Evolutionary conservation across 768 basidiomycete genomes (phyloP), one percentile per base, ranked within the genome.

Genomic region (Xanthoconium purpureum): DNA sequence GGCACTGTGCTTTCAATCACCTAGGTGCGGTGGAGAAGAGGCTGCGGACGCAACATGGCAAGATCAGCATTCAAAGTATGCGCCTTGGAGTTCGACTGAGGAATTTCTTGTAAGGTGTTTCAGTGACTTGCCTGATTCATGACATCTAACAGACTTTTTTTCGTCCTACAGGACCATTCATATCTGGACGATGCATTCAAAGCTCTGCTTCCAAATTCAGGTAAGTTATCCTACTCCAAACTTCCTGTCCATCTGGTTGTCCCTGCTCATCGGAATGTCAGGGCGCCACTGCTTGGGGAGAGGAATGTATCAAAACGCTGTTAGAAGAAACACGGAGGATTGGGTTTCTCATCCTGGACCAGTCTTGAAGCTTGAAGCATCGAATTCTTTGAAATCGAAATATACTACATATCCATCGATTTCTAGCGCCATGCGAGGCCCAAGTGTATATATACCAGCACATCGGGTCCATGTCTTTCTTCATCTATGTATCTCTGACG

Each of bases 241-340:
- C 24, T 15, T 30, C 15, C 14, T 11, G 24, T 17, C 29, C 32
- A 38, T 12, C 6, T n/a, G 2, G 10, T 40, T 30, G 15, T 54
- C 6, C n/a, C n/a, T n/a, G 52, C 14, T 0, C 18, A 3, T 38
- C 10, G 17, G 32, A 11, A 45, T 49, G 39, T 37, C n/a, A 65
- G 63, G 63, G 60, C 7, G 54, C 60, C 24, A 55, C 60, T 15
- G 63, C 60, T 6, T 66, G 63, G 63, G 63, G 63, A 30, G 60
- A 62, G 37, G 60, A 63, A 35, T 55, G 50, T 28, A 63, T 63
- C 1, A 52, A 48, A 30, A 50, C 35, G 17, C 3, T 65, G 47
- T 45, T 65, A 4, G 55, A 65, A 6, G 63, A 65, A 35, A 66
- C 28, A 0, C 13, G 62, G 15, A 59, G 63, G 20, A 63, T 65